A percentile compares a stretch with the other conserved stretches of the same genome.
Evolutionary conservation across 163 green algal genomes (phyloP).

Genomic region (Volvox carteri): DNA sequence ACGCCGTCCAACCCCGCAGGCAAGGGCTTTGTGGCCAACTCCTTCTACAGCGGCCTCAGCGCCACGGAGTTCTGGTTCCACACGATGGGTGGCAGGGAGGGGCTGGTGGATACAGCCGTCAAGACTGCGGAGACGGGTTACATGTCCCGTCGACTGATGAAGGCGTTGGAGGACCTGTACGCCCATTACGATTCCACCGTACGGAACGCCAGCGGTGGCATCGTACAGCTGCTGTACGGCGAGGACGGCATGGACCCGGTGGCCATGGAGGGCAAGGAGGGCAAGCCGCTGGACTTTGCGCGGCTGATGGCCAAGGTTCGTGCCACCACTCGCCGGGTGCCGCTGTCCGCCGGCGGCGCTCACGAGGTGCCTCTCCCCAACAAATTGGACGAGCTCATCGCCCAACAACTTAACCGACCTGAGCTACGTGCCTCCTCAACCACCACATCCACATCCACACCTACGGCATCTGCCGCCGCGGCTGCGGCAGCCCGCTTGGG

Average conservation of each 20-base stretch:
- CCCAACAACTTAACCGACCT: conserved; percentile 54
- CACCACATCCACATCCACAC: too few relatives aligned
- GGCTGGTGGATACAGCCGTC: conserved; percentile 94
- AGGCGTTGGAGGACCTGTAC: conserved; percentile 96
- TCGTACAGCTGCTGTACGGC: conserved; percentile 92
- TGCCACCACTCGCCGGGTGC: conserved; percentile 53
- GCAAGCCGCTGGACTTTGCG: conserved; percentile 82
- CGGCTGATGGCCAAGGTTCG: conserved; percentile 73
- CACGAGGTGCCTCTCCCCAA: conserved; percentile 72
- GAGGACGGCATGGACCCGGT: conserved; percentile 94
- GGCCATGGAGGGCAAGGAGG: conserved; percentile 88
- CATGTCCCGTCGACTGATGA: conserved; percentile 89
- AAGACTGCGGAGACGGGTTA: conserved; percentile 99
- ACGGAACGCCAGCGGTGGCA: conserved; percentile 85
- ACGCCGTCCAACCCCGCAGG: too few relatives aligned
- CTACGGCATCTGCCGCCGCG: conserved; percentile 27
- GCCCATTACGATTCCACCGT: conserved; percentile 95
- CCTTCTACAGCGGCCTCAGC: conserved; percentile 92
- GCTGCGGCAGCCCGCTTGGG: not conserved
- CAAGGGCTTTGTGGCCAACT: conserved; percentile 97
- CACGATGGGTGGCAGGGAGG: conserved; percentile 96
- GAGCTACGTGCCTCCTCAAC: conserved; percentile 47
- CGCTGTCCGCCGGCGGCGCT: conserved; percentile 21
- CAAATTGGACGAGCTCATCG: conserved; percentile 67
- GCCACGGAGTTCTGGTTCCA: conserved; percentile 99